phyloP scores from a whole-genome alignment of 169 alveolate species.

The Pseudocohnilembus persalinus region DNA sequence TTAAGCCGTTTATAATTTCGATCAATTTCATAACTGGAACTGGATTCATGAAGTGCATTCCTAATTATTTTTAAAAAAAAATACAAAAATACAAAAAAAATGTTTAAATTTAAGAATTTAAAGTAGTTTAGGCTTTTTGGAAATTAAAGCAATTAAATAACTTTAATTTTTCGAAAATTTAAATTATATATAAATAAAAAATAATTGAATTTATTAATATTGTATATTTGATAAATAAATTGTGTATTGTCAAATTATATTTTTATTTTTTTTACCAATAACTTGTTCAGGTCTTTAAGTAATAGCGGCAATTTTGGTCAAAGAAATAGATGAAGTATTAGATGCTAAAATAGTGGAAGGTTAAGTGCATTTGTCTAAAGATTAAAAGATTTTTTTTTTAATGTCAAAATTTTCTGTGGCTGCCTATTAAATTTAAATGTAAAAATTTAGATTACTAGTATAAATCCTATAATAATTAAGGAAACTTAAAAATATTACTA shows the following conservation, averaged over 20 bases:
- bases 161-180: no score
- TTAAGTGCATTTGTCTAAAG: conserved; percentile 51
- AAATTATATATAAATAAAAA: no score
- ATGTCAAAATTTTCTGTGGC: conserved; percentile 74
- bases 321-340: conserved; percentile 86
- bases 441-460: neutral
- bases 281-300: conserved; percentile 76
- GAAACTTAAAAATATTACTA: no score
- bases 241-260: neutral
- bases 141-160: no score
- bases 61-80: neutral
- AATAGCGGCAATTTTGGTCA: conserved; percentile 84
- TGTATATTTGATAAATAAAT: no score
- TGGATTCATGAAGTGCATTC: conserved; percentile 92
- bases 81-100: no score
- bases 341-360: conserved; percentile 79
- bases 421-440: conserved; percentile 40
- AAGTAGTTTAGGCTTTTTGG: no score
- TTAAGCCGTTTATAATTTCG: conserved; percentile 77
- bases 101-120: no score
- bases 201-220: no score
- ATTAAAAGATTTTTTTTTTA: conserved; percentile 57
- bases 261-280: conserved; percentile 56
- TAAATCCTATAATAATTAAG: no score
- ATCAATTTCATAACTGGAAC: conserved; percentile 91